A percentile compares a stretch with the other conserved stretches of the same genome.
Evolutionary conservation across 148 eudicot genomes (phyloP).

Genomic region (Polygonum aviculare): DNA sequence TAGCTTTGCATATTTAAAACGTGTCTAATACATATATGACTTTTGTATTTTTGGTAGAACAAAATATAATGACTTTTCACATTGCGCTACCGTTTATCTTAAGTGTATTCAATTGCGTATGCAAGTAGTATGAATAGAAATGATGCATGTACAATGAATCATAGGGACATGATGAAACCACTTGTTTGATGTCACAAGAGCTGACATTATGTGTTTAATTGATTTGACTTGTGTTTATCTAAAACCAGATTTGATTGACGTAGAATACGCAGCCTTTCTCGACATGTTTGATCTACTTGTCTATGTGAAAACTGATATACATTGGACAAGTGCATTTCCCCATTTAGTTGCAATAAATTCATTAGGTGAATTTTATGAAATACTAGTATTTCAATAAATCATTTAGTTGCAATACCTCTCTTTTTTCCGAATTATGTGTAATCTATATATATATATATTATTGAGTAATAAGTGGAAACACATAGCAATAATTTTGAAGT

Average conservation of each 20-base stretch:
- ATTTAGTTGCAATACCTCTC: too few relatives aligned
- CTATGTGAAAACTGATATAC: not conserved
- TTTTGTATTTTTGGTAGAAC: too few relatives aligned
- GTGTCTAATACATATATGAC: not conserved
- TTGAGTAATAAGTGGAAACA: too few relatives aligned
- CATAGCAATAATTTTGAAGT: too few relatives aligned
- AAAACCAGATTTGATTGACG: not conserved
- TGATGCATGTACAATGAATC: not conserved
- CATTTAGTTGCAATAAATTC: not conserved
- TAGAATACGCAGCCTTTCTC: not conserved
- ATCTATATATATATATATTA: too few relatives aligned
- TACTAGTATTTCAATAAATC: not conserved
- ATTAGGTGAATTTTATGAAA: not conserved
- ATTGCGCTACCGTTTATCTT: not conserved
- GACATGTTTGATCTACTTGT: not conserved
- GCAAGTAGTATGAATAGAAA: not conserved
- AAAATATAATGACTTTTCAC: not conserved
- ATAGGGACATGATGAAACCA: too few relatives aligned
- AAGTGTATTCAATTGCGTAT: not conserved
- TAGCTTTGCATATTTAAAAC: not conserved
- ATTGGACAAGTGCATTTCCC: not conserved
- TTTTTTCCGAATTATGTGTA: too few relatives aligned
- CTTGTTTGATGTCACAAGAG: not conserved
- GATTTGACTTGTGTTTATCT: not conserved
- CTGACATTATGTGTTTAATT: not conserved